These are phyloP conservation scores for Leccinum subtestaceum DNA, from an alignment of 768 basidiomycete genomes.

Conservation along the genomic window DNA sequence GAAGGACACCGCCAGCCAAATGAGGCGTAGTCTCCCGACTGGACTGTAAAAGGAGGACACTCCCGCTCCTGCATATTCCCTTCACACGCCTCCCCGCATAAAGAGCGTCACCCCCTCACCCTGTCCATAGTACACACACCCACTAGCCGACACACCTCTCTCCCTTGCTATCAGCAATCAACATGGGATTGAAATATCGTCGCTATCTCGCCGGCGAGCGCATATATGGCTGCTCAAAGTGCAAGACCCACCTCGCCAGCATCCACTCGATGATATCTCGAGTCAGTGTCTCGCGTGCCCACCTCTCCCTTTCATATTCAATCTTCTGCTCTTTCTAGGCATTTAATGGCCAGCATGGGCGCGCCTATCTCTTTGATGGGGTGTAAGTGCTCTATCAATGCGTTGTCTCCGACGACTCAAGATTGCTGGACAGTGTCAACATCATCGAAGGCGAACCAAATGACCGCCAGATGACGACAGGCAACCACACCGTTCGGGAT, in stretches of 20 bases:
- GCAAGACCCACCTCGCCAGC: conserved; percentile 89
- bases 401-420: conserved; percentile 11
- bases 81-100: conserved; percentile 33
- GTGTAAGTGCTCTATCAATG: conserved; percentile 60
- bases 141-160: neutral
- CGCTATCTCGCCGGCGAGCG: conserved; percentile 81
- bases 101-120: conserved; percentile 16
- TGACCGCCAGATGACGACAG: conserved; percentile 96
- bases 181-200: conserved; percentile 89
- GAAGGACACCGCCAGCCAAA: conserved; percentile 24
- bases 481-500: conserved; percentile 93
- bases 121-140: neutral
- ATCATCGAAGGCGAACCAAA: conserved; percentile 84
- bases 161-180: neutral
- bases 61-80: conserved; percentile 13
- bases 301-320: conserved; percentile 9
- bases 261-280: conserved; percentile 89
- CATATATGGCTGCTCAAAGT: conserved; percentile 84
- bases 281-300: conserved; percentile 42
- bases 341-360: conserved; percentile 95
- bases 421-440: conserved; percentile 65
- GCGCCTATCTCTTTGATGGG: conserved; percentile 90
- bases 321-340: conserved; percentile 51
- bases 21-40: conserved; percentile 19
- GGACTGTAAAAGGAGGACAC: conserved; percentile 25